Percentiles rank a stretch among this genome's conserved stretches.
These are phyloP conservation scores for Erysimum pusillum DNA, from an alignment of 441 rosid species.

Conservation along the genomic window DNA sequence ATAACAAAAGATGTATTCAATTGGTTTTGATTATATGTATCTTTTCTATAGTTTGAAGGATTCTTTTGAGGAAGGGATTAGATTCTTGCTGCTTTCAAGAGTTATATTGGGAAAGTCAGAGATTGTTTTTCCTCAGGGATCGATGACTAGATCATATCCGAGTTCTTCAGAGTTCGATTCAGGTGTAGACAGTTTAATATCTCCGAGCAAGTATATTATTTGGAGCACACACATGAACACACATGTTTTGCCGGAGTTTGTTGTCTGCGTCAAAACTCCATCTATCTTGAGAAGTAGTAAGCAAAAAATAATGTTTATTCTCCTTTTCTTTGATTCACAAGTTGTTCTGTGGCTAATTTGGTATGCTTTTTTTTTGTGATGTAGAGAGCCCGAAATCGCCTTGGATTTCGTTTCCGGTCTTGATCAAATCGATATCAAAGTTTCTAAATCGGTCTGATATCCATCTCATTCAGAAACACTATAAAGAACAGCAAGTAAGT, in stretches of 20 bases:
- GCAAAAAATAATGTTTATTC: not conserved
- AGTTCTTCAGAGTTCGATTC: slow-evolving; percentile 67
- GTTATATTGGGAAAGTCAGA: slow-evolving; percentile 70
- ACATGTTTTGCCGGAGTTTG: slow-evolving; percentile 64
- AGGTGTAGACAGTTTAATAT: slow-evolving; percentile 57
- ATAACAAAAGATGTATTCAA: no score
- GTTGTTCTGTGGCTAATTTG: slow-evolving; percentile 45
- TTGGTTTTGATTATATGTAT: no score
- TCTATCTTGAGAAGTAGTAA: slow-evolving; percentile 49
- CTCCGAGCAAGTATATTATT: slow-evolving; percentile 65
- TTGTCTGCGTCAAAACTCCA: slow-evolving; percentile 66
- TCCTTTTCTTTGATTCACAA: not conserved
- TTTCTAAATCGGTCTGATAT: slow-evolving; percentile 55
- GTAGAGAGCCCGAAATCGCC: slow-evolving; percentile 60
- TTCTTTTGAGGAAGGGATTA: slow-evolving; percentile 50
- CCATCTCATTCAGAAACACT: slow-evolving; percentile 52
- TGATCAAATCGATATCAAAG: slow-evolving; percentile 63
- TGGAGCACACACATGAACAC: slow-evolving; percentile 67
- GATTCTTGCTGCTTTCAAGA: slow-evolving; percentile 72
- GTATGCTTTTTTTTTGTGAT: slow-evolving; percentile 31
- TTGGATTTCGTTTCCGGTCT: slow-evolving; percentile 68
- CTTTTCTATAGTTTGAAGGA: not conserved
- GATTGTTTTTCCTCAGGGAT: slow-evolving; percentile 50
- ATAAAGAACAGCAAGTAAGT: slow-evolving; percentile 59
- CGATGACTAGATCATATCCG: slow-evolving; percentile 56